Conservation (phyloP, 768 basidiomycete species). For the Naganishia friedmannii region DNA sequence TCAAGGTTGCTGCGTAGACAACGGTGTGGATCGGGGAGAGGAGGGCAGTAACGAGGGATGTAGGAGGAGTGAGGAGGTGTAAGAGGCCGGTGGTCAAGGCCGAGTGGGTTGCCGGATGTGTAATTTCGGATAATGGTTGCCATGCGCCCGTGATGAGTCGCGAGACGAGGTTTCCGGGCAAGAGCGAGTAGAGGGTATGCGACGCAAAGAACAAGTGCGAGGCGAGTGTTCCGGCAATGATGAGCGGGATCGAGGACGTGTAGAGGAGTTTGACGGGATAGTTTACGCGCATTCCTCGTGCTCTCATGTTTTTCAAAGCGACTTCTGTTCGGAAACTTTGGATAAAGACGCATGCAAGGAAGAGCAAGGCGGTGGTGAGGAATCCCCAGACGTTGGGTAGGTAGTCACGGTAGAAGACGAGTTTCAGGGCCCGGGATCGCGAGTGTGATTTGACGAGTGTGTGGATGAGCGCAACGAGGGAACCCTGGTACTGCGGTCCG, state of each 20-base stretch:
- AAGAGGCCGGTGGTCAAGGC: conserved; percentile 6
- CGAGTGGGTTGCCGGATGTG: conserved; percentile 14
- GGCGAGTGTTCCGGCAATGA: conserved; percentile 11
- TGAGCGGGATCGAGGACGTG: conserved; percentile 13
- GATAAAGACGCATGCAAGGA: conserved; percentile 3
- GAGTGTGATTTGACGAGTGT: conserved; percentile 17
- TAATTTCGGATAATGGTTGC: conserved; percentile 28
- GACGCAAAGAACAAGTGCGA: conserved; percentile 21
- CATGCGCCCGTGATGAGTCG: conserved; percentile 12
- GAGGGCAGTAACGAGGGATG: conserved; percentile 7
- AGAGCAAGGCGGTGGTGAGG: conserved; percentile 10
- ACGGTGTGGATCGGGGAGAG: conserved; percentile 5
- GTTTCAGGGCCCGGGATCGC: not conserved
- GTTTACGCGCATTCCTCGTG: conserved; percentile 21
- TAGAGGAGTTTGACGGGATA: conserved; percentile 21
- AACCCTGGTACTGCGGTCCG: conserved; percentile 20
- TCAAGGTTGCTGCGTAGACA: not conserved
- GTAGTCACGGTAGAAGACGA: conserved; percentile 16
- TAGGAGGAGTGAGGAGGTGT: conserved; percentile 25
- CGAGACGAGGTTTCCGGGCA: conserved; percentile 15
- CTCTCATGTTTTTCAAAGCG: conserved; percentile 17
- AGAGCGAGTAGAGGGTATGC: conserved; percentile 1
- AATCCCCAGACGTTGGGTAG: conserved; percentile 16
- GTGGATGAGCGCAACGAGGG: conserved; percentile 5
- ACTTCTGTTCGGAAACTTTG: conserved; percentile 18